phyloP scores from a whole-genome alignment of 331 rosid genomes.

The Telfairia occidentalis region DNA sequence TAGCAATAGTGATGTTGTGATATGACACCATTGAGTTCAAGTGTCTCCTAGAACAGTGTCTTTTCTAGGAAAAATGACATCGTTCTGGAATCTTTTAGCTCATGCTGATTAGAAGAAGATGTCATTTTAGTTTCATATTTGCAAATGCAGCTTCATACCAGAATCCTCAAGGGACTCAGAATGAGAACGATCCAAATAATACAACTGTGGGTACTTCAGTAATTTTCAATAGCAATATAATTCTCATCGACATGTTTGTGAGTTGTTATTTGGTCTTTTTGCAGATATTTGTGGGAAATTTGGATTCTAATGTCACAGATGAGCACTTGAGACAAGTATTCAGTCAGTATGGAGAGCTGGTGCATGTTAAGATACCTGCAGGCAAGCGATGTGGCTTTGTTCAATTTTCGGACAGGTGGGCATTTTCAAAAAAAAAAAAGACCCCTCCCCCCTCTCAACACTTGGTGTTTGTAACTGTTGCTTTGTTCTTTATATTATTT shows the following conservation, averaged over 20 bases:
- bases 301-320: slow-evolving; percentile 77
- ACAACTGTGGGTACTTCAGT: slow-evolving; percentile 66
- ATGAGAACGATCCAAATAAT: slow-evolving; percentile 81
- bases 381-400: slow-evolving; percentile 98
- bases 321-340: slow-evolving; percentile 96
- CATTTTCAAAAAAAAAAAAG: background rate
- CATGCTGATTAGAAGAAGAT: background rate
- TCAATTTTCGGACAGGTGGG: slow-evolving; percentile 75
- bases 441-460: background rate
- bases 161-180: slow-evolving; percentile 62
- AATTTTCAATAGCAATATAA: slow-evolving; percentile 10
- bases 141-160: slow-evolving; percentile 76
- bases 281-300: slow-evolving; percentile 94
- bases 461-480: background rate
- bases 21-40: background rate
- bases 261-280: slow-evolving; percentile 6
- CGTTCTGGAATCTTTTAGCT: background rate
- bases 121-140: slow-evolving; percentile 12
- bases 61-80: background rate
- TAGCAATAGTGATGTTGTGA: background rate
- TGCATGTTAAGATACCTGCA: slow-evolving; percentile 87
- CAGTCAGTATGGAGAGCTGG: slow-evolving; percentile 66
- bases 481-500: background rate
- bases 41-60: background rate
- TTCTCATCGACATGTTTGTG: slow-evolving; percentile 11